Evolutionary conservation across 805 yeast species (phyloP).

Genomic region (Yamadazyma kitorensis): DNA sequence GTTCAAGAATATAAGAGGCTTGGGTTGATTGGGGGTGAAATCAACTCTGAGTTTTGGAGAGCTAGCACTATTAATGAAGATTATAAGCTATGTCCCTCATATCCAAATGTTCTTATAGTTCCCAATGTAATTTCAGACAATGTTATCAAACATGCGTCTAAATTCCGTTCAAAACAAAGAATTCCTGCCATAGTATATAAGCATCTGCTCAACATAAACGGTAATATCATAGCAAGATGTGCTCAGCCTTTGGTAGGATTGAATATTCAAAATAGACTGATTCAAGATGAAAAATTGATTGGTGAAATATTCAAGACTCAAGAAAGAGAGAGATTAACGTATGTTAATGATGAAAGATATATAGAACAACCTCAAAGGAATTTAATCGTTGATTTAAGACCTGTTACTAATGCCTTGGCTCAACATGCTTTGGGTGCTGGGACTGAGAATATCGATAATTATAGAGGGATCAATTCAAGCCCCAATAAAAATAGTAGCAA

Average conservation of each 20-base stretch:
- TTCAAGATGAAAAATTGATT: constrained; percentile 86
- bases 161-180: constrained; percentile 80
- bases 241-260: constrained; percentile 92
- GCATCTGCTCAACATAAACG: constrained; percentile 53
- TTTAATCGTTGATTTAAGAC: constrained; percentile 86
- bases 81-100: constrained; percentile 69
- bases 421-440: constrained; percentile 99
- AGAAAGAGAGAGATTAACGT: constrained; percentile 23
- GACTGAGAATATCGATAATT: constrained; percentile 87
- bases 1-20: constrained; percentile 68
- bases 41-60: constrained; percentile 56
- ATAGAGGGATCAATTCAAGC: constrained; percentile 43
- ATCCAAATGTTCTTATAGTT: constrained; percentile 66
- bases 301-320: constrained; percentile 70
- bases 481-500: constrained; percentile 5
- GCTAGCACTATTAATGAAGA: constrained; percentile 59
- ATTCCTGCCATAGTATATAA: constrained; percentile 81
- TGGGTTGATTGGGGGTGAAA: constrained; percentile 44
- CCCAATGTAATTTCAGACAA: constrained; percentile 81
- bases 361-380: constrained; percentile 44
- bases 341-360: constrained; percentile 17
- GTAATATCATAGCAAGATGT: constrained; percentile 81
- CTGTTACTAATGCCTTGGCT: constrained; percentile 92
- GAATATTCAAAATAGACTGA: constrained; percentile 72
- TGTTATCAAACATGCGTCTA: constrained; percentile 77